Evolutionary conservation across 495 filamentous ascomycete genomes (phyloP), one percentile per base, ranked within the genome.

Genomic region (Lentithecium fluviatile): DNA sequence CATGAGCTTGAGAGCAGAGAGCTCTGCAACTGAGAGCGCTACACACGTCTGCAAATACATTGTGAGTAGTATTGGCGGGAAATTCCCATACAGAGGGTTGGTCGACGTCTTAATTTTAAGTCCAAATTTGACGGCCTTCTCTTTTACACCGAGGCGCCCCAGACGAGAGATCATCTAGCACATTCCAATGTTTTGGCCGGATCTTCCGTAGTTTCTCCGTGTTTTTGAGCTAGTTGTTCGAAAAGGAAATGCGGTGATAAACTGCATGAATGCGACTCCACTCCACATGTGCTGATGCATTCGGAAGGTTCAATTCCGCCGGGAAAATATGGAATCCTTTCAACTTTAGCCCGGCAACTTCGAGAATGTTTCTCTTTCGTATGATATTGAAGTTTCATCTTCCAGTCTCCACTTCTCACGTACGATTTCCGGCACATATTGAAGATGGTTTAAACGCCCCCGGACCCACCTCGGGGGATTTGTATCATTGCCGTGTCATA

Each of bases 1-100:
- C 40, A 43, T 43, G 40, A 43, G 40, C 40, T n/a, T 43, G 3
- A 43, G 40, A 43, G 40, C 19, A 43, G 15, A 43, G 15, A 43
- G 19, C 40, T 43, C 40, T 43, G 40, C 40, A 43, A 43, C 15
- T 5, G 40, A 43, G 40, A 43, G 40, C 6, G 40, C 40, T 6
- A 43, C 40, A 20, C 40, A 43, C 40, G 40, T 43, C 13, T 43
- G 40, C 15, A 43, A 20, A 43, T 43, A 43, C 40, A 43, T 43
- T 43, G 4, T 43, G 40, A 43, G 15, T 43, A 6, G 6, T 43
- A 6, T 5, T 43, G 4, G 40, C 40, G 19, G 5, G 3, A 43
- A 15, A 6, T 43, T 43, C 15, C 13, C 13, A 13, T 43, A 3
- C 4, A 43, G 13, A 38, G 7, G 6, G 40, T 20, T 43, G 40